Evolutionary conservation across 2,329 filamentous ascomycete species (phyloP).

Genomic region (Talaromyces sp.): DNA sequence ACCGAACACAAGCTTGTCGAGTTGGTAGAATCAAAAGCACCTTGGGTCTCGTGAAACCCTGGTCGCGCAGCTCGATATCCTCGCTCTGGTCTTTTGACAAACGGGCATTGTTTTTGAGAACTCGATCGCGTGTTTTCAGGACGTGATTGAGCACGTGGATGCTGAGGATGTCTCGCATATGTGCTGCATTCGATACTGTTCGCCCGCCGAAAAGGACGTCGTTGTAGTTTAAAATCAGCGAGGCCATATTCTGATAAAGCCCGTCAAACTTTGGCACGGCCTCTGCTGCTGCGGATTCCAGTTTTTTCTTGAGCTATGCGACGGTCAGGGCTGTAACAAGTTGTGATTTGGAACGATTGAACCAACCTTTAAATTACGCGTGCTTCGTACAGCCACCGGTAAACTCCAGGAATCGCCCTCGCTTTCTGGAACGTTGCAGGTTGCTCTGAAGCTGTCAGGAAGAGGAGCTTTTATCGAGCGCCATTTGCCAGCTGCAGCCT

Average conservation of each 20-base stretch:
- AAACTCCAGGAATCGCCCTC: constrained; percentile 19
- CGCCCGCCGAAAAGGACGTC: constrained; percentile 74
- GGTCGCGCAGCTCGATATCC: constrained; percentile 75
- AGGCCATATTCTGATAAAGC: constrained; percentile 61
- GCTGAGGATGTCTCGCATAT: constrained; percentile 66
- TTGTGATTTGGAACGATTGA: background rate
- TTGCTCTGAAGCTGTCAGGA: constrained; percentile 24
- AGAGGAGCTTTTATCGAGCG: constrained; percentile 34
- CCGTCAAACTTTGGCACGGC: constrained; percentile 55
- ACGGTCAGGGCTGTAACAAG: constrained; percentile 18
- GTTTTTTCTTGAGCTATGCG: constrained; percentile 65
- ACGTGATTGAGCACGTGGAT: constrained; percentile 88
- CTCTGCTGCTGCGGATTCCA: constrained; percentile 52
- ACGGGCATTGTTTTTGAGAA: constrained; percentile 87
- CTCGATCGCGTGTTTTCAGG: constrained; percentile 84
- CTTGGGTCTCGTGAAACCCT: constrained; percentile 93
- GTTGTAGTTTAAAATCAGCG: constrained; percentile 73
- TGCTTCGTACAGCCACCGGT: constrained; percentile 25
- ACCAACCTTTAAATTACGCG: constrained; percentile 31
- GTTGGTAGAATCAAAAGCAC: constrained; percentile 87
- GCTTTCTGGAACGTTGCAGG: constrained; percentile 24
- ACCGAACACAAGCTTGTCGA: constrained; percentile 73
- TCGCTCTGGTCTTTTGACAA: constrained; percentile 61
- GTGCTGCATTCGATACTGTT: constrained; percentile 61
- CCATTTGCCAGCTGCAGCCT: constrained; percentile 47